phyloP scores from a whole-genome alignment of 1,284 basidiomycete species.

The Ceraceosorus bombacis region DNA sequence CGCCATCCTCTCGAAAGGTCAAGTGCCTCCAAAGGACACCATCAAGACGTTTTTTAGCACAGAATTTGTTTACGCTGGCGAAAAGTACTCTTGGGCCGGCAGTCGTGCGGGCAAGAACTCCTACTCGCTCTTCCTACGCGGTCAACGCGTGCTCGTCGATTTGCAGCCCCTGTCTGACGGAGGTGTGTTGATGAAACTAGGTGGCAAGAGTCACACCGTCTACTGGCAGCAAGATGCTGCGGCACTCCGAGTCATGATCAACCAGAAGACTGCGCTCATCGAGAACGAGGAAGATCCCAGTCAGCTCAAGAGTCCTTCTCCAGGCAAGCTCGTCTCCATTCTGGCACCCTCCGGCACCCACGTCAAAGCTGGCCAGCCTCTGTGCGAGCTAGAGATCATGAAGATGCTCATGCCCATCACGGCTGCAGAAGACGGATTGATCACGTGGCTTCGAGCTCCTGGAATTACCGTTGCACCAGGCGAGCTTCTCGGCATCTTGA shows the following conservation, averaged over 20 bases:
- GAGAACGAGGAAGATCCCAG: slow-evolving; percentile 99
- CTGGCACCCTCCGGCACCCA: slow-evolving; percentile 96
- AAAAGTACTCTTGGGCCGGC: slow-evolving; percentile 91
- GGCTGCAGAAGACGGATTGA: slow-evolving; percentile 85
- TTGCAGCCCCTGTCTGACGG: slow-evolving; percentile 79
- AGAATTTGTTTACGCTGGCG: slow-evolving; percentile 89
- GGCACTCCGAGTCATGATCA: slow-evolving; percentile 71
- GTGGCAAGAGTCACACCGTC: slow-evolving; percentile 90
- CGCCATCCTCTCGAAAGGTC: slow-evolving; percentile 92
- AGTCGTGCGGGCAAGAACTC: slow-evolving; percentile 77
- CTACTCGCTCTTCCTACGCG: slow-evolving; percentile 95
- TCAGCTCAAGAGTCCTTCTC: slow-evolving; percentile 88
- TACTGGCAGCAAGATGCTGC: slow-evolving; percentile 95
- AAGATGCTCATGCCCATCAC: slow-evolving; percentile 57
- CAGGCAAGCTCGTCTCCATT: slow-evolving; percentile 91
- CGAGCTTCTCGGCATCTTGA: slow-evolving; percentile 93
- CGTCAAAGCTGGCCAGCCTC: slow-evolving; percentile 87
- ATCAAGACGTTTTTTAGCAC: slow-evolving; percentile 94
- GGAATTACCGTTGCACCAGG: slow-evolving; percentile 95
- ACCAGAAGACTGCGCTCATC: slow-evolving; percentile 89
- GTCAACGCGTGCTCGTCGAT: slow-evolving; percentile 55
- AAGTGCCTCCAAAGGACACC: slow-evolving; percentile 87
- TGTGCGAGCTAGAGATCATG: slow-evolving; percentile 83
- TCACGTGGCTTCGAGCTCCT: slow-evolving; percentile 83
- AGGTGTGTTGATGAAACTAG: slow-evolving; percentile 80